Base-by-base conservation (phyloP, 768 basidiomycete species). In the Cystofilobasidium macerans region DNA sequence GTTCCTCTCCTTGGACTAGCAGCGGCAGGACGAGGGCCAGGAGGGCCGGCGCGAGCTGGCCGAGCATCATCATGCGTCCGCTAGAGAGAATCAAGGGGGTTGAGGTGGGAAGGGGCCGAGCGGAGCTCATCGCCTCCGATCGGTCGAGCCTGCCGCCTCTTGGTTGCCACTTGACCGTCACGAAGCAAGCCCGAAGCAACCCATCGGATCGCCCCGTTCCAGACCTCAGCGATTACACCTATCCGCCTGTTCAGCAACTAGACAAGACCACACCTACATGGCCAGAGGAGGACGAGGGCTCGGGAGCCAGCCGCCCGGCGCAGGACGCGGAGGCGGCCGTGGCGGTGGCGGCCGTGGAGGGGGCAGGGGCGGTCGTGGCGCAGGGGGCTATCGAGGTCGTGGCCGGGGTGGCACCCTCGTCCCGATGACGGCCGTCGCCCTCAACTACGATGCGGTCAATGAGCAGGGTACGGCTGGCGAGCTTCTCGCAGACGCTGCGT, bases 391-490 rank as follows among this genome's bases (percentile, higher is more conserved):
- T n/a, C 48, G 65, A 40, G 65, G 65, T 57, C 36, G 65, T 32
- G 65, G 65, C 16, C 12, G 65, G 32, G 65, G 65, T 22, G 65
- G 65, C 12, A 51, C 38, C 32, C 57, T 40, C 32, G 42, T 28
- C 5, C 54, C 47, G 3, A 56, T 56, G 51, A 24, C 13, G 26
- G 43, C 26, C 22, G 58, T 61, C 18, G 51, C 40, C 3, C 56
- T 67, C 32, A 60, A 67, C 40, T 67, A 67, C 45, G 53, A 47
- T 1, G 54, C 48, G 1, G 33, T 53, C 22, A 43, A 42, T 14
- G 35, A 26, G 5, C 36, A 33, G 54, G 60, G 53, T 62, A 7
- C 5, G 58, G 51, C n/a, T 54, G 33, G 38, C 45, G 9, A 60
- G 20, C 48, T 32, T 18, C 6, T 32, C 48, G 33, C 24, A 6